Evolutionary conservation across 306 rosid species (phyloP), one percentile per base, ranked within the genome.

Genomic region (Cicer yamashitae): DNA sequence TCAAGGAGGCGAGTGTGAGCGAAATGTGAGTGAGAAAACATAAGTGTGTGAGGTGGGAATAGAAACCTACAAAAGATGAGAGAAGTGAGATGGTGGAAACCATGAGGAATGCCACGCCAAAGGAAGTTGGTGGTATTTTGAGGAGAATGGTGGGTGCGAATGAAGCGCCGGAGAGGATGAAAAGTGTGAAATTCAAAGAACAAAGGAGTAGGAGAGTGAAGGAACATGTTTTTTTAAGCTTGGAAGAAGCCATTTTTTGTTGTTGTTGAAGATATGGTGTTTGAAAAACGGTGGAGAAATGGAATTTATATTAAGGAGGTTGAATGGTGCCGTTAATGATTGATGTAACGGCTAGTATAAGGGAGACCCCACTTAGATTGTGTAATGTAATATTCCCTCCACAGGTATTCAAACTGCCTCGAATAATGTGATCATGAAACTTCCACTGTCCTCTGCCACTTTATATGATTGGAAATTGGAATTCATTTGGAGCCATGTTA

Each of bases 51-150:
- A 89, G 91, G 43, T 86, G 89, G 10, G 97, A 88, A 84, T 79
- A 92, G 91, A 90, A 90, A 40, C 97, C 92, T 5, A 86, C 73
- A 9, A 88, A 86, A 51, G 96, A 87, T 13, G 94, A 90, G 80
- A 88, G 64, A 8, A 92, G 68, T 4, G 97, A 92, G 73, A 87
- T 77, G 53, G 63, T 57, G 0, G 97, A 90, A 51, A 92, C 90
- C 87, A 84, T 72, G 34, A 92, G 84, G 57, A 90, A 77, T 8
- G 97, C 96, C 85, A 83, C 22, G 14, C 96, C 96, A 17, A 89
- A 80, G 0, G 92, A 87, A 2, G 97, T 92, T 13, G 97, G 97
- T 2, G 96, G 96, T 81, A 67, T 82, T 20, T 88, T 85, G 75
- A 92, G 92, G 81, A 92, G 90, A 59, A 90, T 48, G 0, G 82